Percentiles rank a stretch among this genome's conserved stretches.
Conservation (phyloP, 108 stramenopile species). For the Cafeteria roenbergensis region DNA sequence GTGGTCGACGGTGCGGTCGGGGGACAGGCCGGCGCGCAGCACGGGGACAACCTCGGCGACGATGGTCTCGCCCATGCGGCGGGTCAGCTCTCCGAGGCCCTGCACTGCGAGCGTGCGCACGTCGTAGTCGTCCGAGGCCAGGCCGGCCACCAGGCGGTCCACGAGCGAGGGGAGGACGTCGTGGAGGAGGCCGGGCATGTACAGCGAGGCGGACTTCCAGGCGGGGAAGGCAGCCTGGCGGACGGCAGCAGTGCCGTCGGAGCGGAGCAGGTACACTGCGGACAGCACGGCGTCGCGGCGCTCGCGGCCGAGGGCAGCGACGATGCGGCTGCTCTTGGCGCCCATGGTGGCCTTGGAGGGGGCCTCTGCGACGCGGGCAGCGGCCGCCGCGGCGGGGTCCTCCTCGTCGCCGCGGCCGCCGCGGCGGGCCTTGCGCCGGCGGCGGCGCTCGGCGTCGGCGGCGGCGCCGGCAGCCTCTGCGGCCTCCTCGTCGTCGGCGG, state of each 20-base stretch:
- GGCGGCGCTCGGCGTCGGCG: conserved; percentile 1
- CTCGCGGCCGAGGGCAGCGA: conserved; percentile 61
- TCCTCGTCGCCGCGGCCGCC: too few species aligned
- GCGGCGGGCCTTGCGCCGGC: neutral
- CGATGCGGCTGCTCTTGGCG: conserved; percentile 54
- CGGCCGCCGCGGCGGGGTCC: conserved; percentile 6
- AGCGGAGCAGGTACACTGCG: conserved; percentile 75
- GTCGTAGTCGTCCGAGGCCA: conserved; percentile 58
- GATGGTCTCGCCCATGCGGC: conserved; percentile 88
- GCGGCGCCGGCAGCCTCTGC: neutral
- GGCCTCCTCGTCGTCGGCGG: conserved; percentile 63
- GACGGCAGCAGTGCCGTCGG: conserved; percentile 70
- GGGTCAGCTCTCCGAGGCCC: conserved; percentile 86
- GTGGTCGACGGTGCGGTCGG: conserved; percentile 59
- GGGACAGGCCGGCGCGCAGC: conserved; percentile 64
- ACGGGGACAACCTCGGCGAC: conserved; percentile 85
- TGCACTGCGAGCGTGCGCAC: conserved; percentile 78
- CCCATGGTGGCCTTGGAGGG: too few species aligned
- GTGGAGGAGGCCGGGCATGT: conserved; percentile 74
- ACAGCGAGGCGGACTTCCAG: conserved; percentile 93
- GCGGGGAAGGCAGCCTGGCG: conserved; percentile 82
- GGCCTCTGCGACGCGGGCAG: too few species aligned
- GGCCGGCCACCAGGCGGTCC: conserved; percentile 57
- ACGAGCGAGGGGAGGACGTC: conserved; percentile 82
- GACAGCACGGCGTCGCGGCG: conserved; percentile 68